Conservation (phyloP, 140 eudicot species). For the Ambrosia hybrid region DNA sequence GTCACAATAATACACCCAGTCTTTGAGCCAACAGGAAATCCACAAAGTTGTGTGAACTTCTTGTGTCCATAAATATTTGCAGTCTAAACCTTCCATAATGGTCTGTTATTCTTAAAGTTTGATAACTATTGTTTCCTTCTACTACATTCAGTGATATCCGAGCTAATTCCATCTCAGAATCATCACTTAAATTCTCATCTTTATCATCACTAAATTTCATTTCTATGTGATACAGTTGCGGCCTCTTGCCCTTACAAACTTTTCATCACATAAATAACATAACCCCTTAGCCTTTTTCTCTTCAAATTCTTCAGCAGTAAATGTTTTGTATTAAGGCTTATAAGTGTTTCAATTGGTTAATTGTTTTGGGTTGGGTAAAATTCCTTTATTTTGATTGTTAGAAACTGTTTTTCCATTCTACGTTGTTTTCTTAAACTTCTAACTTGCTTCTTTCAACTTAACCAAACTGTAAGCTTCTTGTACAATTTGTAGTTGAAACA, state of each 20-base stretch:
- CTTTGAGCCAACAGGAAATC: background rate
- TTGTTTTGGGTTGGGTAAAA: too few relatives aligned
- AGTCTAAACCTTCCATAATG: background rate
- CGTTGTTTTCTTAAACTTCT: too few relatives aligned
- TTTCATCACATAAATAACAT: background rate
- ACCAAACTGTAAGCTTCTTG: background rate
- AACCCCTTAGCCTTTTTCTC: background rate
- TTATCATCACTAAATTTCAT: background rate
- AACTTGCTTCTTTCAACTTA: too few relatives aligned
- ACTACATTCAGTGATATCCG: background rate
- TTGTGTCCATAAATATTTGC: background rate
- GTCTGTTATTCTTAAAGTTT: background rate
- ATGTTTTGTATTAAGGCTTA: too few relatives aligned
- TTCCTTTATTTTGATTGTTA: too few relatives aligned
- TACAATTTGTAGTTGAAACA: background rate
- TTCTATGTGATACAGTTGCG: background rate
- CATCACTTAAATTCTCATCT: background rate
- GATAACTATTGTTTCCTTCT: background rate
- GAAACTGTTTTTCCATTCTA: too few relatives aligned
- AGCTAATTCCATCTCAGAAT: background rate
- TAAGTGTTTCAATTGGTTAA: too few relatives aligned
- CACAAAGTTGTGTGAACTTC: background rate
- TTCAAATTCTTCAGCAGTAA: background rate
- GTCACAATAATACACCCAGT: background rate
- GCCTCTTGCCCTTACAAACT: background rate